phyloP scores from a whole-genome alignment of 2,329 filamentous ascomycete genomes.

The Hypocreales sp. region DNA sequence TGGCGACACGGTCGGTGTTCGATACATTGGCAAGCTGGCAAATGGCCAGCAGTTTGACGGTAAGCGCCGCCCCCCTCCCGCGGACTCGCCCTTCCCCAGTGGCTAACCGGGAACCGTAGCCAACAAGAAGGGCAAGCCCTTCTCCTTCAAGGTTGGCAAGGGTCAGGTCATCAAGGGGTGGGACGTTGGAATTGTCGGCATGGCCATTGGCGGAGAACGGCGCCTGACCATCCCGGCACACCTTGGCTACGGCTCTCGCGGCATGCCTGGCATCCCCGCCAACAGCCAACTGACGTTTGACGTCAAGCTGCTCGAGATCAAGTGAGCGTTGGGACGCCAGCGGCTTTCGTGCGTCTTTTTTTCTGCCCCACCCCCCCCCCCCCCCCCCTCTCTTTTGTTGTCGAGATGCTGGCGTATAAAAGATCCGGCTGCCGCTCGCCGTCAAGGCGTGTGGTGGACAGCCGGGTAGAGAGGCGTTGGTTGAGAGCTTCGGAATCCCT shows the following conservation, averaged over 20 bases:
- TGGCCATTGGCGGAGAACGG: constrained; percentile 87
- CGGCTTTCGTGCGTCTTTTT: too few species aligned
- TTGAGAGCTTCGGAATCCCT: too few species aligned
- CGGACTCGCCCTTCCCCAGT: not conserved
- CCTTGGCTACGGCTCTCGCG: constrained; percentile 79
- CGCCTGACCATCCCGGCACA: constrained; percentile 77
- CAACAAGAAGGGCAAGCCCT: constrained; percentile 98
- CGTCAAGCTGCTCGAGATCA: constrained; percentile 71
- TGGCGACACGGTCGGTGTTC: constrained; percentile 80
- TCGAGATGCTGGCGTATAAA: too few species aligned
- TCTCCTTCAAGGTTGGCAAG: constrained; percentile 85
- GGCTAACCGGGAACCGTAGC: constrained; percentile 30
- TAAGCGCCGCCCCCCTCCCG: constrained; percentile 38
- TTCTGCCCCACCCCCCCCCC: constrained; percentile 1
- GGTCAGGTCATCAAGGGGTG: constrained; percentile 98
- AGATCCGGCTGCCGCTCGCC: too few species aligned
- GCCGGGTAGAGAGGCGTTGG: too few species aligned
- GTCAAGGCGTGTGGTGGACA: too few species aligned
- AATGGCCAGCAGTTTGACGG: constrained; percentile 93
- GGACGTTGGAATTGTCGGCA: constrained; percentile 88
- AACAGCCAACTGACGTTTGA: constrained; percentile 93
- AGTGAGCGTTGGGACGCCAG: constrained; percentile 32
- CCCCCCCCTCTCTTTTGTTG: not conserved
- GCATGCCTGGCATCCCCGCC: constrained; percentile 68
- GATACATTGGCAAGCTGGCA: constrained; percentile 94